Evolutionary conservation across 805 yeast species (phyloP), one percentile per base, ranked within the genome.

Genomic region (Zygoascus ofunaensis): DNA sequence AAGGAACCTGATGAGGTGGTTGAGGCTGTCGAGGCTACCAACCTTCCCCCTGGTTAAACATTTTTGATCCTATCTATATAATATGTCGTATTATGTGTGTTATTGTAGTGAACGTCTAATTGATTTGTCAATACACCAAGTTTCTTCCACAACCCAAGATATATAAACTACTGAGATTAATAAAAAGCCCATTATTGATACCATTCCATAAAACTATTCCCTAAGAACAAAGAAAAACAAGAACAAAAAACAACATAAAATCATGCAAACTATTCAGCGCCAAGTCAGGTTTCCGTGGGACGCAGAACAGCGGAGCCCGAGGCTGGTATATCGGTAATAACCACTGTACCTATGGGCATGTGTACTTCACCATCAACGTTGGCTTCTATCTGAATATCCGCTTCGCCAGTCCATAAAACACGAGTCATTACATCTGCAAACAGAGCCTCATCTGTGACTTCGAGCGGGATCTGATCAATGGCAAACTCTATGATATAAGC

Each of bases 11-110:
- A 71, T 20, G 69, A 82, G 45, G 76, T 79, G 54, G 34, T 26
- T 37, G 15, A 34, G 19, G 30, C 30, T 26, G 94, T 87, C 49
- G 97, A 90, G 63, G 82, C 82, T 53, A 75, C 90, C 44, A 86
- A 82, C 66, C 74, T 90, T 59, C 98, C 98, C 50, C 98, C 98
- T 22, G 97, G 98, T 75, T 90, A 73, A 54, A 14, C 24, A n/a
- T 26, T 26, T 12, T 8, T 26, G 10, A 26, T 8, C 30, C 7
- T 8, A 12, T 7, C 7, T 26, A 26, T 26, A 26, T 26, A 26
- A 26, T 26, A 26, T 26, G 12, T 26, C 7, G 7, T 8, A 8
- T 7, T 26, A 26, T 26, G 12, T 26, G 30, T 12, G 30, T 26
- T 8, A 26, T 26, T 26, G 7, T 12, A 12, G 30, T 26, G 30